A percentile compares a stretch with the other conserved stretches of the same genome.
Conservation (phyloP, 2,329 filamentous ascomycete genomes). For the Acrodontium crateriforme region DNA sequence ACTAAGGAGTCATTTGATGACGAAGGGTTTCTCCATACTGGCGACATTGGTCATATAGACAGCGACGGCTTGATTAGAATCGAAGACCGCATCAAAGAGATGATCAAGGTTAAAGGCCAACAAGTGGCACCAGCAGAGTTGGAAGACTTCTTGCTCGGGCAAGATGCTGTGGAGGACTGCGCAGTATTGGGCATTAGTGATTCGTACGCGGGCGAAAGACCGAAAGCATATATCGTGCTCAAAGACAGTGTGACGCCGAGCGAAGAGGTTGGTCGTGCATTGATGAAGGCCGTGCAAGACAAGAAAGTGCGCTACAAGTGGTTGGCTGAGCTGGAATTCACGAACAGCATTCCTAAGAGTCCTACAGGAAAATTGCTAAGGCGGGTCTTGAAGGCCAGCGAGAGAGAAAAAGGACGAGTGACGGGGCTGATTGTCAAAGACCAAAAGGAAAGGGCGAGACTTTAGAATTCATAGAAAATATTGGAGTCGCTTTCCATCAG, state of each 20-base stretch:
- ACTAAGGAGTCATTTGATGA: constrained; percentile 30
- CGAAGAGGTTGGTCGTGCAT: constrained; percentile 26
- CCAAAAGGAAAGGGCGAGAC: constrained; percentile 8
- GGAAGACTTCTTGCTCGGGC: constrained; percentile 47
- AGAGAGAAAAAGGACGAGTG: constrained; percentile 24
- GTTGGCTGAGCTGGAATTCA: constrained; percentile 50
- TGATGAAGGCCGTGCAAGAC: constrained; percentile 47
- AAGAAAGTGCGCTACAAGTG: constrained; percentile 57
- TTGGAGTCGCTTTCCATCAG: too few relatives aligned
- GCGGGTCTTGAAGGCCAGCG: constrained; percentile 38
- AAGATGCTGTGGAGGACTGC: constrained; percentile 42
- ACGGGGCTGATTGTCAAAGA: constrained; percentile 13
- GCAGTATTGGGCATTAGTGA: constrained; percentile 42
- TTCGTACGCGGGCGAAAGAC: constrained; percentile 42
- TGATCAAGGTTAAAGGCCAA: constrained; percentile 35
- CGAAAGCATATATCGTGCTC: constrained; percentile 43
- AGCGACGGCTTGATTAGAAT: constrained; percentile 43
- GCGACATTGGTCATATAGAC: constrained; percentile 43
- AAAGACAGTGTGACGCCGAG: constrained; percentile 16
- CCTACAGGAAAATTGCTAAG: constrained; percentile 59
- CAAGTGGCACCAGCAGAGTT: constrained; percentile 44
- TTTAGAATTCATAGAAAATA: too few relatives aligned
- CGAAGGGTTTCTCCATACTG: constrained; percentile 44
- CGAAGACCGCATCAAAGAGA: constrained; percentile 51
- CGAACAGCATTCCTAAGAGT: constrained; percentile 55